Evolutionary conservation across 768 basidiomycete genomes (phyloP).

Genomic region (Suillus weaverae): DNA sequence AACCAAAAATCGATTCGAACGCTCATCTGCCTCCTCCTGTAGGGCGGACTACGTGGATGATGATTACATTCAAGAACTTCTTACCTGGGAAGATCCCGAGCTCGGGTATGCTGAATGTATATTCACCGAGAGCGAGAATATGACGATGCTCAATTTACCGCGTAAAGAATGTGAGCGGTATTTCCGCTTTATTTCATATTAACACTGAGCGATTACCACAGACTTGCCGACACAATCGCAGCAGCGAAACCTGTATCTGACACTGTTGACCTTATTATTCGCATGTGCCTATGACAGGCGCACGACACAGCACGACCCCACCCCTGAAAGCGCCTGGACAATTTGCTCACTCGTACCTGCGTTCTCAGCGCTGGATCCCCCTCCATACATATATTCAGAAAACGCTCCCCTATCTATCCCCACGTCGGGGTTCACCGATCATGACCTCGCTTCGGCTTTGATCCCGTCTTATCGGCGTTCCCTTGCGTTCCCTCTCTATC

Average conservation of each 20-base stretch:
- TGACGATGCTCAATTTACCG: slow-evolving; percentile 57
- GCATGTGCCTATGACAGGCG: slow-evolving; percentile 81
- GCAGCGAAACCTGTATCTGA: slow-evolving; percentile 64
- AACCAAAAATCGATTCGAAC: background rate
- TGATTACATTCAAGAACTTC: slow-evolving; percentile 69
- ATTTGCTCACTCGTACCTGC: slow-evolving; percentile 68
- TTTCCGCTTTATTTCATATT: background rate
- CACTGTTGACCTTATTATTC: slow-evolving; percentile 70
- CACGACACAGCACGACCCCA: slow-evolving; percentile 77
- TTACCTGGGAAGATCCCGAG: slow-evolving; percentile 66
- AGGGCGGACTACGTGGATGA: slow-evolving; percentile 85
- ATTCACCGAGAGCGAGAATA: slow-evolving; percentile 74
- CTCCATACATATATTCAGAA: slow-evolving; percentile 41
- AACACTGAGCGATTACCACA: slow-evolving; percentile 28
- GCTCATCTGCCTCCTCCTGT: slow-evolving; percentile 10
- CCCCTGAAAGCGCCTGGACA: slow-evolving; percentile 88
- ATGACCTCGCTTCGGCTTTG: slow-evolving; percentile 53
- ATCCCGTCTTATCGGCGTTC: slow-evolving; percentile 70
- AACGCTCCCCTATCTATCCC: slow-evolving; percentile 15
- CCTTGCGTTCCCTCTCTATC: slow-evolving; percentile 76
- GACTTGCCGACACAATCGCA: slow-evolving; percentile 61
- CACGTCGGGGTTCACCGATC: slow-evolving; percentile 34
- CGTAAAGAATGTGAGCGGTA: slow-evolving; percentile 50
- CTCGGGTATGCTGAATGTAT: slow-evolving; percentile 38
- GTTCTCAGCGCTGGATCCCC: slow-evolving; percentile 81